Conservation (phyloP, 352 stramenopile genomes). For the Pythium biforme region DNA sequence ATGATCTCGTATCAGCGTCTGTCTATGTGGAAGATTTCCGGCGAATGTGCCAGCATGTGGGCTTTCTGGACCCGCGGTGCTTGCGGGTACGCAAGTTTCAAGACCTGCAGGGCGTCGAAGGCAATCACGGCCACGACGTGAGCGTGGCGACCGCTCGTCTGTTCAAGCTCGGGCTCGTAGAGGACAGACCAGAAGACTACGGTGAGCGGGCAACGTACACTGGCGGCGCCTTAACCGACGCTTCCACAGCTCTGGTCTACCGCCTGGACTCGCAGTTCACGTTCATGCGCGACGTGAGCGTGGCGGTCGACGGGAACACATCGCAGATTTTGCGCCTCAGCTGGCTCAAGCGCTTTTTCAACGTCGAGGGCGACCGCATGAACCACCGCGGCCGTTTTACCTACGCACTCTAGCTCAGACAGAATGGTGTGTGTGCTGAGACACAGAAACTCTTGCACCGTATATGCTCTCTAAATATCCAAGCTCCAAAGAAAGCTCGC, state of each 20-base stretch:
- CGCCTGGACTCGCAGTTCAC: slow-evolving; percentile 38
- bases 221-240: slow-evolving; percentile 6
- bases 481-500: no score
- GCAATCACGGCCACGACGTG: background rate
- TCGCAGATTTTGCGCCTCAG: slow-evolving; percentile 47
- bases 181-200: slow-evolving; percentile 54
- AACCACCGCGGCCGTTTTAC: slow-evolving; percentile 41
- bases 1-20: background rate
- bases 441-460: background rate
- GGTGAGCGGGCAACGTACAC: slow-evolving; percentile 47
- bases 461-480: no score
- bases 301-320: slow-evolving; percentile 49
- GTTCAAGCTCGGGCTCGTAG: slow-evolving; percentile 44
- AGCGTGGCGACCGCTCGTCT: slow-evolving; percentile 31
- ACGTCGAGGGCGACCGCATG: slow-evolving; percentile 39
- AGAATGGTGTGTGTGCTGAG: background rate
- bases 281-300: slow-evolving; percentile 35
- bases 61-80: slow-evolving; percentile 30
- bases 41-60: slow-evolving; percentile 38
- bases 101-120: background rate
- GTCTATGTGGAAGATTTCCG: slow-evolving; percentile 51
- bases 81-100: slow-evolving; percentile 14
- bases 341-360: slow-evolving; percentile 46
- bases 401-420: slow-evolving; percentile 8
- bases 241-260: slow-evolving; percentile 21